phyloP scores from a whole-genome alignment of 306 rosid species.

The Dalbergia oliveri region DNA sequence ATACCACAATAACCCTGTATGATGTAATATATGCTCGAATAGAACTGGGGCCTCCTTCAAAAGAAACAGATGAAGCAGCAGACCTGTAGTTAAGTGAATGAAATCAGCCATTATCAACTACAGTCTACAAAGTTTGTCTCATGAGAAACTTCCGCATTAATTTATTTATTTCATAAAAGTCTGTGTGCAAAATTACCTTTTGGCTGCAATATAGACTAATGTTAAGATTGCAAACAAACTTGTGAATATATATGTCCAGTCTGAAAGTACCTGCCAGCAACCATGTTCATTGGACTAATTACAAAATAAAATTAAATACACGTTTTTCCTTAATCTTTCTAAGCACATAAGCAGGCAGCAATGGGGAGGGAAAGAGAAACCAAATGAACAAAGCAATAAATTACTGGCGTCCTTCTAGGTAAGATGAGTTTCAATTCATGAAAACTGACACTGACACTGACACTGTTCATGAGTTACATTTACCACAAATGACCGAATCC shows the following conservation, averaged over 20 bases:
- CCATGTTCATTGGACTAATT: constrained; percentile 30
- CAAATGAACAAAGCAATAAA: not conserved
- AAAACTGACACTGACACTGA: not conserved
- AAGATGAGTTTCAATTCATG: not conserved
- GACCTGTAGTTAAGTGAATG: constrained; percentile 58
- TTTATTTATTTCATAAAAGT: constrained; percentile 30
- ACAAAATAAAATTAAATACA: constrained; percentile 6
- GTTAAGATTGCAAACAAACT: constrained; percentile 54
- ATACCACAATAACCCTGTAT: constrained; percentile 81
- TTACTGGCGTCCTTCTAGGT: not conserved
- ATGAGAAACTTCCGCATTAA: constrained; percentile 32
- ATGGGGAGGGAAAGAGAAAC: constrained; percentile 6
- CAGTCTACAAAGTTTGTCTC: constrained; percentile 26
- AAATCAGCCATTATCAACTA: constrained; percentile 40
- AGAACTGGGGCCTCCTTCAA: constrained; percentile 58
- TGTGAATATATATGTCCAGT: constrained; percentile 64
- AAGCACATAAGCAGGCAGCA: not conserved
- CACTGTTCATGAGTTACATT: not conserved
- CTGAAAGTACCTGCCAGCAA: constrained; percentile 75
- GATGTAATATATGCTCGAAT: constrained; percentile 66
- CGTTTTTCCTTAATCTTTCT: not conserved
- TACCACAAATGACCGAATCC: not conserved
- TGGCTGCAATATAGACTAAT: constrained; percentile 55
- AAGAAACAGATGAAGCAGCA: constrained; percentile 51
- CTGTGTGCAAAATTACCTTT: constrained; percentile 58